Conservation (phyloP, 257 asterid species). For the Henckelia pumila region DNA sequence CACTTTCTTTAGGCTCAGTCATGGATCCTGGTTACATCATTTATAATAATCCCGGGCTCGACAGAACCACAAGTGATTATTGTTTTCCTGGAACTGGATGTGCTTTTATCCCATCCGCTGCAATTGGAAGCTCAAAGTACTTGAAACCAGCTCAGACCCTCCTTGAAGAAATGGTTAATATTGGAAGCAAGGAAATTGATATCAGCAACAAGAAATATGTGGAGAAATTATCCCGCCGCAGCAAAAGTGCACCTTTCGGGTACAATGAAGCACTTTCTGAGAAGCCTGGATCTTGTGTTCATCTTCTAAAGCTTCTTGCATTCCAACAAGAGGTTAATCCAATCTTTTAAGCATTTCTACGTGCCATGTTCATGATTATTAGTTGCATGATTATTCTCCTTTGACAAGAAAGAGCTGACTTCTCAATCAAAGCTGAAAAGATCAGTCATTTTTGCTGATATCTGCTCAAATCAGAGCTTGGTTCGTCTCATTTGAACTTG, state of each 20-base stretch:
- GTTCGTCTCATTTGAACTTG: not conserved
- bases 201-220: conserved; percentile 38
- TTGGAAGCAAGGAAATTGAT: conserved; percentile 46
- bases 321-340: conserved; percentile 64
- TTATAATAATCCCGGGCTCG: conserved; percentile 19
- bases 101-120: conserved; percentile 21
- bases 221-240: conserved; percentile 40
- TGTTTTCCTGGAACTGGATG: conserved; percentile 22
- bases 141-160: conserved; percentile 66
- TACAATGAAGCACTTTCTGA: conserved; percentile 40
- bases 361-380: not conserved
- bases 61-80: conserved; percentile 22
- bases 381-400: not conserved
- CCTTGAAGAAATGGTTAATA: conserved; percentile 68
- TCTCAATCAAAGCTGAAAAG: not conserved
- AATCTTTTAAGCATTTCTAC: not conserved
- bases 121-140: conserved; percentile 54
- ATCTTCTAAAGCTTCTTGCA: conserved; percentile 60
- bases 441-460: not conserved
- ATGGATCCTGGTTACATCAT: conserved; percentile 30
- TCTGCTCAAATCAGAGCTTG: not conserved
- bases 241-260: conserved; percentile 41
- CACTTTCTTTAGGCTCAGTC: conserved; percentile 64
- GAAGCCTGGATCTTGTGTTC: conserved; percentile 44
- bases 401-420: not conserved